These are phyloP conservation scores for Cytospora piceae DNA, from an alignment of 2,329 filamentous ascomycete species.

Conservation along the genomic window DNA sequence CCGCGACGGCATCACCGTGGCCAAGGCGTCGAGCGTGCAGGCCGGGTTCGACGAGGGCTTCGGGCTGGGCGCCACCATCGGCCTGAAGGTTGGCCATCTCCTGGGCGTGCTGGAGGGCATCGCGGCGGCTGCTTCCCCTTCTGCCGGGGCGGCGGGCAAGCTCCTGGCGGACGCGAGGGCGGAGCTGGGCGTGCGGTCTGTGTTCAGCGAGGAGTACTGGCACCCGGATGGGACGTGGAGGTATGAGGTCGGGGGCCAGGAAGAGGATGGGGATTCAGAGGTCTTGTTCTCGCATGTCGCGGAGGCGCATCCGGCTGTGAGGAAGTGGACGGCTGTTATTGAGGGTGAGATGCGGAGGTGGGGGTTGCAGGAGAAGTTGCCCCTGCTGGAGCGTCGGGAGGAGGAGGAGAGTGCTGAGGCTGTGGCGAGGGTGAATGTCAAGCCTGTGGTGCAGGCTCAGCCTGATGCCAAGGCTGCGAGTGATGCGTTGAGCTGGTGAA, in stretches of 20 bases:
- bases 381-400: slow-evolving; percentile 26
- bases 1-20: slow-evolving; percentile 78
- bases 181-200: slow-evolving; percentile 62
- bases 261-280: slow-evolving; percentile 43
- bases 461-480: slow-evolving; percentile 23
- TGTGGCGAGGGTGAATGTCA: slow-evolving; percentile 26
- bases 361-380: slow-evolving; percentile 32
- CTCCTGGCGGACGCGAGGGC: slow-evolving; percentile 55
- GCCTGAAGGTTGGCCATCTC: slow-evolving; percentile 72
- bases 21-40: slow-evolving; percentile 79
- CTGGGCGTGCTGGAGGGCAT: slow-evolving; percentile 80
- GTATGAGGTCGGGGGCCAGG: slow-evolving; percentile 56
- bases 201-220: slow-evolving; percentile 72
- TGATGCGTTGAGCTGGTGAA: slow-evolving; percentile 37
- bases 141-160: slow-evolving; percentile 33
- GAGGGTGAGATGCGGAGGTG: slow-evolving; percentile 46
- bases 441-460: slow-evolving; percentile 18
- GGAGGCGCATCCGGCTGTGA: slow-evolving; percentile 67
- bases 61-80: slow-evolving; percentile 79
- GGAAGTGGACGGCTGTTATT: slow-evolving; percentile 60
- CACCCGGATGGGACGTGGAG: slow-evolving; percentile 72
- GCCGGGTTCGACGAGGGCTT: slow-evolving; percentile 92
- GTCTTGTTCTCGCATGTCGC: slow-evolving; percentile 66
- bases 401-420: slow-evolving; percentile 17
- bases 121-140: slow-evolving; percentile 47